phyloP scores from a whole-genome alignment of 2,329 filamentous ascomycete species.

The Calonectria crousiana region DNA sequence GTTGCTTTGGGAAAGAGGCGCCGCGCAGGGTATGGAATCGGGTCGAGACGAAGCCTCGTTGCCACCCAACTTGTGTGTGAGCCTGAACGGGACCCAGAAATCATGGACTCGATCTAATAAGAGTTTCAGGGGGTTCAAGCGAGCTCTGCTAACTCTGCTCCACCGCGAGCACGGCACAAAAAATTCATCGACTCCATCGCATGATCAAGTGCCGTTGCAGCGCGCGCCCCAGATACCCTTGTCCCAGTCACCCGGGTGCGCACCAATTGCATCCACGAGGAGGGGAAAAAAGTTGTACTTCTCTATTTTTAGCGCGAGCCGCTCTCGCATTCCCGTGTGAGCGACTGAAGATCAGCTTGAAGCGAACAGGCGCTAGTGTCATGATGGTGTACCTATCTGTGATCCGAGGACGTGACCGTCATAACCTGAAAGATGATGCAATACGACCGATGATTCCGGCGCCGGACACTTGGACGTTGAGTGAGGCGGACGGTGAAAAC shows the following conservation, averaged over 20 bases:
- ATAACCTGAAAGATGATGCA: neutral
- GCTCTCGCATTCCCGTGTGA: neutral
- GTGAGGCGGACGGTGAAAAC: neutral
- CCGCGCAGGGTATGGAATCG: neutral
- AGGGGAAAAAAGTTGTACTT: neutral
- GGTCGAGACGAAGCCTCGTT: neutral
- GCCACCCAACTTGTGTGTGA: neutral
- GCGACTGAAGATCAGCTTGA: neutral
- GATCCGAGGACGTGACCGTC: neutral
- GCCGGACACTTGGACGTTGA: neutral
- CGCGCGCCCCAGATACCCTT: neutral
- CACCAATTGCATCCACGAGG: neutral
- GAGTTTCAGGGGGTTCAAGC: slow-evolving; percentile 2
- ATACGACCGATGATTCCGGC: neutral
- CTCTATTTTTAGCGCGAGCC: slow-evolving; percentile 7
- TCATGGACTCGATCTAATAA: slow-evolving; percentile 2
- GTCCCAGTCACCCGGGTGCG: neutral
- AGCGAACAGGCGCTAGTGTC: neutral
- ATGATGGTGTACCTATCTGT: neutral
- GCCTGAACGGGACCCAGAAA: neutral
- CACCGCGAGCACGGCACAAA: neutral
- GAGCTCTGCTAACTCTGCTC: slow-evolving; percentile 3
- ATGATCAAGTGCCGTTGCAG: neutral
- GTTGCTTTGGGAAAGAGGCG: neutral
- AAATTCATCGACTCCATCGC: neutral